Conservation (phyloP, 1,284 basidiomycete genomes). For the Xerocomus minutiporus region DNA sequence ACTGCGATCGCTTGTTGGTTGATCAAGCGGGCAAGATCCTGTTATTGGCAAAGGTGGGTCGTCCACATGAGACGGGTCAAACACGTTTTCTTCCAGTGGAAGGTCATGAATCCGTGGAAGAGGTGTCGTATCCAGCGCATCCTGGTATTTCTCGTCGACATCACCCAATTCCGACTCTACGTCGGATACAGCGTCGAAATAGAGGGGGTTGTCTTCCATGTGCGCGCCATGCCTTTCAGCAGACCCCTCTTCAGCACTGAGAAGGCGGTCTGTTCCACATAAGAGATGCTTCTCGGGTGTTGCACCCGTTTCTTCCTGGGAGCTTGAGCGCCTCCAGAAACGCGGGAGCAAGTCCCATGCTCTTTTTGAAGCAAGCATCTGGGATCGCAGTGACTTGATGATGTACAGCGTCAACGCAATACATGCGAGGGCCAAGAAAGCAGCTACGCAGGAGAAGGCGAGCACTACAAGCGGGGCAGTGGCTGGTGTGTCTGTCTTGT, state of each 20-base stretch:
- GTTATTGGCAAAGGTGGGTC: constrained; percentile 12
- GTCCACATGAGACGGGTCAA: constrained; percentile 5
- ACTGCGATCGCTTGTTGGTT: constrained; percentile 12
- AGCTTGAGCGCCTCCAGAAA: constrained; percentile 26
- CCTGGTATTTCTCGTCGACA: constrained; percentile 37
- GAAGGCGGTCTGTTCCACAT: neutral
- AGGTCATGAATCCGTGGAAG: constrained; percentile 18
- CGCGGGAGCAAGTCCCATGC: constrained; percentile 36
- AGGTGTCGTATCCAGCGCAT: constrained; percentile 32
- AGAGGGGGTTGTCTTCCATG: constrained; percentile 4
- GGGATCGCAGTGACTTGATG: constrained; percentile 30
- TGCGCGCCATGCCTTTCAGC: neutral
- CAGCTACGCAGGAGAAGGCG: constrained; percentile 35
- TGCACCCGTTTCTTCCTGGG: neutral
- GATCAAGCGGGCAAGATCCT: constrained; percentile 5
- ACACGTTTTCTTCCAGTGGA: constrained; percentile 14
- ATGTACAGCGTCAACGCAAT: constrained; percentile 35
- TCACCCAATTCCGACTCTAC: constrained; percentile 23
- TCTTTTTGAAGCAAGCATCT: constrained; percentile 29
- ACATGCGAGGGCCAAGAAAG: constrained; percentile 36
- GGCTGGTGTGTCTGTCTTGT: neutral
- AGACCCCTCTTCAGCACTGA: constrained; percentile 5
- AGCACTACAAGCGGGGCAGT: constrained; percentile 30
- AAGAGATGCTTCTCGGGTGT: constrained; percentile 1
- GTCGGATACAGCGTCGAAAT: constrained; percentile 17